Conservation (phyloP, 306 rosid species). For the Quercus robur region DNA sequence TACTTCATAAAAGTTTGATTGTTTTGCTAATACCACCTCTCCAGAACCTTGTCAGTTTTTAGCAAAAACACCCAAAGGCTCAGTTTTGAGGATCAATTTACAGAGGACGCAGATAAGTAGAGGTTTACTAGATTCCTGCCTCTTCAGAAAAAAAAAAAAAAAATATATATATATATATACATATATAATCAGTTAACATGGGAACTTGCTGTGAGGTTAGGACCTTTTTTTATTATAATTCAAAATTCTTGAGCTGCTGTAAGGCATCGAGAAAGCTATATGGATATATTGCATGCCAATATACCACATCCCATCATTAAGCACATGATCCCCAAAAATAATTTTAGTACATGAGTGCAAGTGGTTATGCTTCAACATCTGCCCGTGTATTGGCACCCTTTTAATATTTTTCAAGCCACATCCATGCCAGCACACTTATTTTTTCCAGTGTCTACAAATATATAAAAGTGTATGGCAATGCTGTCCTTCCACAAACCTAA, state of each 20-base stretch:
- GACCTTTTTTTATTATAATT: too few species aligned
- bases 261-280: not conserved
- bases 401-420: not conserved
- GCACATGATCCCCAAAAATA: not conserved
- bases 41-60: not conserved
- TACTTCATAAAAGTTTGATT: not conserved
- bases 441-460: not conserved
- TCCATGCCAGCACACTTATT: not conserved
- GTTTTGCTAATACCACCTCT: not conserved
- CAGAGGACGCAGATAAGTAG: not conserved
- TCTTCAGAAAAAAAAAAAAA: not conserved
- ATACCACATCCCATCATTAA: not conserved
- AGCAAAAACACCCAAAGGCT: not conserved
- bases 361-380: not conserved
- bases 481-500: not conserved
- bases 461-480: not conserved
- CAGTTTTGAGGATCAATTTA: not conserved
- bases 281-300: not conserved
- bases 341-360: not conserved
- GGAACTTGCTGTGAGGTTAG: too few species aligned
- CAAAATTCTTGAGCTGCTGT: too few species aligned
- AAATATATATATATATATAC: too few species aligned
- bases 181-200: too few species aligned
- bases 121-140: too few species aligned
- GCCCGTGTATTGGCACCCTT: not conserved